Conservation (phyloP, 805 yeast genomes). For the Myxozyma nipponensis region DNA sequence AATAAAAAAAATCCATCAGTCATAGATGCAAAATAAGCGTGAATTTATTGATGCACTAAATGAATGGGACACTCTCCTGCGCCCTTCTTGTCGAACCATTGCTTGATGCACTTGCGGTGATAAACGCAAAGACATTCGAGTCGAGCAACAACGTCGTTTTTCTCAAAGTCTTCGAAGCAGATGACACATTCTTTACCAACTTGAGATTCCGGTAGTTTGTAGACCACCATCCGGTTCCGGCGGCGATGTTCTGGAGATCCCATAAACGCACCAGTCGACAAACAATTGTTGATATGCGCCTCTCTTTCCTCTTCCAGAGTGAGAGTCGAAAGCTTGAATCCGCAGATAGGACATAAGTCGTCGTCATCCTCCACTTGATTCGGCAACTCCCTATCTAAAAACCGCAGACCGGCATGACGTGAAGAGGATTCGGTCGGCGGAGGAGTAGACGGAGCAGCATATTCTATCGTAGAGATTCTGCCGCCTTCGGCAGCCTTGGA, state of each 20-base stretch:
- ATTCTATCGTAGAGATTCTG: neutral
- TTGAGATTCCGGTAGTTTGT: constrained; percentile 43
- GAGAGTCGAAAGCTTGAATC: constrained; percentile 31
- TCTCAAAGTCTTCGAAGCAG: constrained; percentile 81
- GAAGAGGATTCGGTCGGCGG: constrained; percentile 5
- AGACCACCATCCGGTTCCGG: constrained; percentile 81
- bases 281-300: constrained; percentile 66
- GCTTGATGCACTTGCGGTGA: constrained; percentile 84
- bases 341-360: constrained; percentile 42
- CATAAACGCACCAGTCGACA: constrained; percentile 54
- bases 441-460: constrained; percentile 12
- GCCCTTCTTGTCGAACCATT: constrained; percentile 86
- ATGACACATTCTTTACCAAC: constrained; percentile 81
- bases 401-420: constrained; percentile 15
- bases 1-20: constrained; percentile 4
- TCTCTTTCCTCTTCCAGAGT: constrained; percentile 45
- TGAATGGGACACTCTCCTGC: constrained; percentile 87
- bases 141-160: constrained; percentile 87
- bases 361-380: constrained; percentile 33
- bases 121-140: constrained; percentile 92
- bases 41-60: constrained; percentile 41
- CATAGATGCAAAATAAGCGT: neutral
- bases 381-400: constrained; percentile 1
- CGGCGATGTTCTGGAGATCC: constrained; percentile 57
- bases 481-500: neutral